Evolutionary conservation across 345 rosid species (phyloP), one percentile per base, ranked within the genome.

Genomic region (Ricinus communis): DNA sequence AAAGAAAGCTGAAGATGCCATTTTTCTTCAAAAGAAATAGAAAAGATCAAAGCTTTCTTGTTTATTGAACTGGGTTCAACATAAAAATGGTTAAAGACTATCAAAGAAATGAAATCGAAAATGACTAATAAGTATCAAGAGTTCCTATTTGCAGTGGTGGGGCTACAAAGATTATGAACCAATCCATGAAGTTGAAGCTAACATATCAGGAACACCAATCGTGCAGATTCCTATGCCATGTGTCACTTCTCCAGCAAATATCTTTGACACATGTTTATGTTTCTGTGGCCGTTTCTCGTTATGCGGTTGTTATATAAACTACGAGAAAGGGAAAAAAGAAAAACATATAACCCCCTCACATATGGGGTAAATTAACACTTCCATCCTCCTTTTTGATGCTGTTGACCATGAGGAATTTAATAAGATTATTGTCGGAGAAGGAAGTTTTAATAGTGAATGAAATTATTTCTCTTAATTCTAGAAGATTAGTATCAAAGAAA

Each of bases 1-100:
- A 66, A 86, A 77, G 71, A 82, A 66, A 82, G 93, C 53, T 33
- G 93, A 81, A 77, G 90, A 72, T 16, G 66, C 88, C 97, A 91
- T 91, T 61, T 73, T 80, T 11, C 13, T 1, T 16, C 22, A 27
- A 2, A 16, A 27, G 19, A 13, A 22, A 0, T 21, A 19, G 57
- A 31, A 70, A 65, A 41, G 27, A 21, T 8, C 5, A 27, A 18
- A 49, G 49, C 38, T 43, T 67, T 36, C 28, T 6, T 51, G 58
- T 8, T 53, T 55, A n/a, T 33, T 46, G 30, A 11, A 5, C 12
- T 59, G 57, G 27, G 24, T 66, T 18, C 13, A 19, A 40, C 16
- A 19, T 47, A 41, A 22, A 38, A 47, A 8, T 16, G 45, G 2
- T 49, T 13, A 24, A 4, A 21, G 41, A 31, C 45, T n/a, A n/a